phyloP scores from a whole-genome alignment of 75 land plant species.

The Chamaecyparis obtusa region DNA sequence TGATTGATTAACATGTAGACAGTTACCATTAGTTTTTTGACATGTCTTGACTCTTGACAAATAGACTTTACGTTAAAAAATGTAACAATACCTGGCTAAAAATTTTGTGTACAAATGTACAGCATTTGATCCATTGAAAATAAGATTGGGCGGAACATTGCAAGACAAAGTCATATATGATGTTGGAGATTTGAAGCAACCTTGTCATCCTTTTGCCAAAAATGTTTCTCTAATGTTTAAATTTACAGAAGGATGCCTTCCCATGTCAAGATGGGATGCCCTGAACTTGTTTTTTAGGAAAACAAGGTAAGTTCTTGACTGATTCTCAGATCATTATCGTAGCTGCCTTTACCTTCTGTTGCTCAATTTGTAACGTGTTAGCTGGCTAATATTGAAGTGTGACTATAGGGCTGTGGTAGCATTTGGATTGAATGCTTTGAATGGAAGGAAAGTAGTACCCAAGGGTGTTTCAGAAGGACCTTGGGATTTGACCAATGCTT shows the following conservation, averaged over 20 bases:
- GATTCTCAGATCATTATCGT: background rate
- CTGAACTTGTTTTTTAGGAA: conserved; percentile 62
- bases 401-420: conserved; percentile 61
- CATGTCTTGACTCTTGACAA: too few relatives aligned
- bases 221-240: conserved; percentile 65
- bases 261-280: conserved; percentile 82
- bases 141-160: conserved; percentile 87
- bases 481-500: conserved; percentile 70
- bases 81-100: too few relatives aligned
- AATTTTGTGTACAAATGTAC: conserved; percentile 2
- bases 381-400: background rate
- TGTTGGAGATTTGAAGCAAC: conserved; percentile 26
- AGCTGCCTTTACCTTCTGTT: background rate
- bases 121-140: conserved; percentile 72
- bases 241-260: conserved; percentile 79
- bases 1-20: background rate
- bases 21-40: background rate
- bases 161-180: conserved; percentile 87
- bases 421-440: conserved; percentile 89
- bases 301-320: conserved; percentile 43
- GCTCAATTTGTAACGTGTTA: too few relatives aligned
- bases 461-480: conserved; percentile 42
- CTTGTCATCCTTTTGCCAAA: conserved; percentile 52
- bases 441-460: conserved; percentile 30
- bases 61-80: background rate